Evolutionary conservation across 2,329 filamentous ascomycete species (phyloP), one percentile per base, ranked within the genome.

Genomic region (Mollisia scopiformis): DNA sequence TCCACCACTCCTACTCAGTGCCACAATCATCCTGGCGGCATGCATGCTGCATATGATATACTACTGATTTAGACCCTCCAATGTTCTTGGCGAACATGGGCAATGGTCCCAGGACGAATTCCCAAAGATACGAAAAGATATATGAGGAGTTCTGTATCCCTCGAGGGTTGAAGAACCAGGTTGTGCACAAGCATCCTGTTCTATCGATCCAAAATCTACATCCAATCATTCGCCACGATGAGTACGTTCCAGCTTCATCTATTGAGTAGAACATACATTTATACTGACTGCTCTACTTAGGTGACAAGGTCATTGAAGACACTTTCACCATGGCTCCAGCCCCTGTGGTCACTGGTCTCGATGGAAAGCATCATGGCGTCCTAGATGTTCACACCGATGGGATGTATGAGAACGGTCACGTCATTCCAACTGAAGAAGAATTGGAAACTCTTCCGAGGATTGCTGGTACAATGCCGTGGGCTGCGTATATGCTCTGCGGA

Each of bases 401-500:
- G 19, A 55, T 58, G 37, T 51, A 66, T 30, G 57, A 52, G 8
- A 52, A 64, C 21, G 62, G 62, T 0, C 62, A 68, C 25, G 55
- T 66, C 27, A 62, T 58, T 14, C 66, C 68, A 6, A 89, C 85
- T 6, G 82, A 84, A 37, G 85, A 89, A 72, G 87, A 90, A 63
- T 73, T 87, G 57, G 71, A 66, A 10, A 87, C 84, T 0, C 81
- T 89, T 25, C 83, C 79, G 50, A 84, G 84, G 67, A 81, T 89
- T 25, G 84, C 86, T 16, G 87, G 85, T n/a, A 81, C 80, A 71
- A 85, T 92, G 65, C 86, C 87, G 53, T 87, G 84, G 84, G 77
- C 80, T 55, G 83, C 88, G 58, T 92, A 86, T 77, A 88, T 87
- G 30, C 85, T 92, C 60, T 88, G 88, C 51, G 87, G 91, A 64